Evolutionary conservation across 169 alveolate genomes (phyloP), one percentile per base, ranked within the genome.

Genomic region (Eimeria maxima): DNA sequence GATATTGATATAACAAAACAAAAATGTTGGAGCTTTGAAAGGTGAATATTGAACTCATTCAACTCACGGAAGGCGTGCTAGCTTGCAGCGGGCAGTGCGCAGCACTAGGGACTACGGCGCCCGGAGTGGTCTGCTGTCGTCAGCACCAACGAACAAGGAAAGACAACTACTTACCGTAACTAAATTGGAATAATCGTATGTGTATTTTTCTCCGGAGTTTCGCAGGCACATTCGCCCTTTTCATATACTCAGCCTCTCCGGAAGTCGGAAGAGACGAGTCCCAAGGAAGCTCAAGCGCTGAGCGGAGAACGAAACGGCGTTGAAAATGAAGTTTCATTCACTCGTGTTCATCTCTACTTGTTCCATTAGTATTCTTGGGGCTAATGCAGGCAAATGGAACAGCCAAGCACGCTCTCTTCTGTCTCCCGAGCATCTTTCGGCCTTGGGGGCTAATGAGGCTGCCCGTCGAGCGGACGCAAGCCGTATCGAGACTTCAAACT

Each of bases 221-320:
- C n/a, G 29, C 80, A 50, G 29, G 42, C 45, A 11, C 7, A 18
- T 33, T 45, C 47, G 29, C n/a, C 22, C 63, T 33, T 57, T 60
- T 18, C 38, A 5, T 38, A 11, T 44, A 57, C 13, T 38, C 27
- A 86, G 81, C 93, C 93, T 86, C 47, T 7, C 80, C 18, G 80
- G 20, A 65, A 86, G 81, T 47, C 93, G 47, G 60, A 86, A 86
- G 93, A 50, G 93, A 86, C 93, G 80, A 81, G 93, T 60, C 80
- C 60, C 20, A 29, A 38, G 33, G 24, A 60, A 29, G 93, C 93
- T 38, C 24, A 29, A 0, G 81, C 29, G 63, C 93, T 42, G 50
- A 73, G 33, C 74, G 24, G 81, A 86, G 81, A 42, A 38, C 81
- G 55, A 42, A 47, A 63, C 63, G 47, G 57, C 78, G 20, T 13